A percentile compares a stretch with the other conserved stretches of the same genome.
phyloP scores from a whole-genome alignment of 1,284 basidiomycete species.

The Pseudomicrostroma phylloplanum region DNA sequence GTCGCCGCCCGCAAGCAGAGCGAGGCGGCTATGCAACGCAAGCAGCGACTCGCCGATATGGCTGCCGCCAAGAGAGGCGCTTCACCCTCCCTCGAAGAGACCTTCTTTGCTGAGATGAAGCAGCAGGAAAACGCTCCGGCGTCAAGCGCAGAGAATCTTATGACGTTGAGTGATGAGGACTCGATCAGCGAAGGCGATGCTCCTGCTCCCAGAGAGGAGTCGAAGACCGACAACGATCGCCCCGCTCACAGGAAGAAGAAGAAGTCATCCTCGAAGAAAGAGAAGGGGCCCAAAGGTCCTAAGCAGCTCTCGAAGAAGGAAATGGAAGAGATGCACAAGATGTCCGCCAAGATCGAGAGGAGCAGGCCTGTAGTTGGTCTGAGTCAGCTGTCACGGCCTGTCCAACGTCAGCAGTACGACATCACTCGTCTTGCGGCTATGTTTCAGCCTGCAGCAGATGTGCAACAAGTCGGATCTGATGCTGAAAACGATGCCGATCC shows the following conservation, averaged over 20 bases:
- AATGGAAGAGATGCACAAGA: constrained; percentile 35
- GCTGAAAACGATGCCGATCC: neutral
- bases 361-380: constrained; percentile 16
- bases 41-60: neutral
- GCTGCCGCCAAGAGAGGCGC: neutral
- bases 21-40: neutral
- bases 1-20: constrained; percentile 5
- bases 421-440: constrained; percentile 1
- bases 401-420: constrained; percentile 1
- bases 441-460: neutral
- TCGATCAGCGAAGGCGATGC: neutral
- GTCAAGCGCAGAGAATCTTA: neutral
- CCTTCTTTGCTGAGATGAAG: constrained; percentile 1
- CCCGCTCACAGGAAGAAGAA: neutral
- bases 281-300: constrained; percentile 4
- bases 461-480: no score
- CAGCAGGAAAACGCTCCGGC: neutral
- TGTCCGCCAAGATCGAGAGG: constrained; percentile 35
- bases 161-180: neutral
- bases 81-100: neutral
- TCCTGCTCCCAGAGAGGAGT: neutral
- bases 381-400: neutral
- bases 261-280: neutral
- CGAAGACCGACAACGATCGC: neutral
- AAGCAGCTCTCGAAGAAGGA: constrained; percentile 39